Evolutionary conservation across 768 basidiomycete genomes (phyloP).

Genomic region (Sporobolomyces roseus): DNA sequence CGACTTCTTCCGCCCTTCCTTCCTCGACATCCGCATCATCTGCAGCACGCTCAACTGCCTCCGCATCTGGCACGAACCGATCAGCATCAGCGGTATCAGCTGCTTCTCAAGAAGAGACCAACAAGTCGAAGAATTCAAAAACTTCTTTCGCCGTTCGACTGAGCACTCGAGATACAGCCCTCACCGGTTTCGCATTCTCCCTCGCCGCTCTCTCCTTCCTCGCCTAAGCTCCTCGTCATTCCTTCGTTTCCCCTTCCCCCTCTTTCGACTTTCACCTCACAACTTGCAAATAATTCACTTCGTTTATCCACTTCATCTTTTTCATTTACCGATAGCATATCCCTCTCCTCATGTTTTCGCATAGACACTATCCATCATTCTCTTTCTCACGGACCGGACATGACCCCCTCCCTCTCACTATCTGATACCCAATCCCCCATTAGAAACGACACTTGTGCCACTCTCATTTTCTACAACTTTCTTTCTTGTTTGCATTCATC

Average conservation of each 20-base stretch:
- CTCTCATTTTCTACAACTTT: too few species aligned
- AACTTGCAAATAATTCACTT: not conserved
- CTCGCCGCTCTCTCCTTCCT: conserved; percentile 5
- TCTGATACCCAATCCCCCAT: not conserved
- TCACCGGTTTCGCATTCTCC: conserved; percentile 1
- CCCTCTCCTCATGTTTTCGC: not conserved
- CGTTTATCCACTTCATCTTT: not conserved
- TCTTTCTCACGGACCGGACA: too few species aligned
- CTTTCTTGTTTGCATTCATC: too few species aligned
- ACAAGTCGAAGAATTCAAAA: not conserved
- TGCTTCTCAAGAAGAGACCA: not conserved
- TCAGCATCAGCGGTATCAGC: not conserved
- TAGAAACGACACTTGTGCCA: too few species aligned
- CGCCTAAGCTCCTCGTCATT: not conserved
- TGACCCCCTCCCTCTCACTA: not conserved
- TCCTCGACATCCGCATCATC: not conserved
- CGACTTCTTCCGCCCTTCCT: conserved; percentile 4
- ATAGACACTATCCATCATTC: not conserved
- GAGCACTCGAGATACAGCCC: not conserved
- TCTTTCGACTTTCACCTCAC: not conserved
- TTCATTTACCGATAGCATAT: not conserved
- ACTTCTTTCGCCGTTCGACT: not conserved
- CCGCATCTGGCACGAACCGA: not conserved
- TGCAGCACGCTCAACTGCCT: not conserved
- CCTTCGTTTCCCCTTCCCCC: not conserved